A percentile compares a stretch with the other conserved stretches of the same genome.
Conservation (phyloP, 2,329 filamentous ascomycete genomes). For the Neofusicoccum sp. region DNA sequence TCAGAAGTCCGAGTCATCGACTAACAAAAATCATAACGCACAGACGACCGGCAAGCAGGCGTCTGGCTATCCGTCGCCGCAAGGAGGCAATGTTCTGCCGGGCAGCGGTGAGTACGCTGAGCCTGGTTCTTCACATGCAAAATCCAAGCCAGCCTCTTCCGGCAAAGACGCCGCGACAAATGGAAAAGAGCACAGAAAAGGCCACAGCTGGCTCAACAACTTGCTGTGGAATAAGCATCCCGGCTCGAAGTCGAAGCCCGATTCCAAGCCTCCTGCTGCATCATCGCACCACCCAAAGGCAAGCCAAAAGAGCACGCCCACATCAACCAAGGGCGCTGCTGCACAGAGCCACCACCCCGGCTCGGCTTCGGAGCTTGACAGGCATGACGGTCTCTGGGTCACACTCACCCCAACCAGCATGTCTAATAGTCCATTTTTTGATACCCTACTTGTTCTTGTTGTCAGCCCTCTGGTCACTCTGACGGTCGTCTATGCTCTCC, state of each 20-base stretch:
- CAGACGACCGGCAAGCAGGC: conserved; percentile 18
- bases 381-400: conserved; percentile 87
- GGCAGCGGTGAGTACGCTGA: conserved; percentile 67
- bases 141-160: neutral
- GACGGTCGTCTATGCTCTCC: conserved; percentile 85
- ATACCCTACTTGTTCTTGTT: conserved; percentile 94
- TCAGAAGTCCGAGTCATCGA: conserved; percentile 29
- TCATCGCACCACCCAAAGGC: conserved; percentile 3
- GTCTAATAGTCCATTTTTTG: conserved; percentile 89
- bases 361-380: conserved; percentile 28
- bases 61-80: conserved; percentile 33
- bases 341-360: neutral
- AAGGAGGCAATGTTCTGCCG: conserved; percentile 68
- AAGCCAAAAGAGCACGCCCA: conserved; percentile 24
- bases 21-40: conserved; percentile 19
- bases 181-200: conserved; percentile 25
- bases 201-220: conserved; percentile 24
- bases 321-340: neutral
- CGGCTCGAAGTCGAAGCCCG: conserved; percentile 21
- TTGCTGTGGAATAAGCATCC: conserved; percentile 26
- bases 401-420: conserved; percentile 86
- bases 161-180: neutral
- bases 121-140: neutral
- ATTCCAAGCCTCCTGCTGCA: neutral
- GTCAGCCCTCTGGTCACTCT: conserved; percentile 90